Evolutionary conservation across 2,329 filamentous ascomycete species (phyloP), one percentile per base, ranked within the genome.

Genomic region (Aspergillus fructus): DNA sequence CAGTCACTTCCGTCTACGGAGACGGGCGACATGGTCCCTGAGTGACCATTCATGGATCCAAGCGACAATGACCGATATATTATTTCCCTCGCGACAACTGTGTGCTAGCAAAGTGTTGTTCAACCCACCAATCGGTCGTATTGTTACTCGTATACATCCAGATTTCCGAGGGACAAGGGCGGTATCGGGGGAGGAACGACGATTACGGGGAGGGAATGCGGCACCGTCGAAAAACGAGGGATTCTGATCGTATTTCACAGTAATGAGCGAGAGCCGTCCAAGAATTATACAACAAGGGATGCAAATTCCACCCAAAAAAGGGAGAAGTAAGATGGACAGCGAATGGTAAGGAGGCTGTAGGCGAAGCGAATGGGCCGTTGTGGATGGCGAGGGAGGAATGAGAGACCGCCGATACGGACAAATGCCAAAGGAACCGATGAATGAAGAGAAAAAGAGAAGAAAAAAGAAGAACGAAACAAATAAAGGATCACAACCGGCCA

Each of bases 1-100:
- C 89, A 94, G 74, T 94, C 91, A 80, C 87, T 92, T 74, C 88
- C 90, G 71, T 81, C 88, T 82, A 90, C 79, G 78, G 90, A 94
- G 74, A 91, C 84, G 71, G 91, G 90, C 71, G 91, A 93, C 74
- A 93, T 82, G 72, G 88, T 88, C 78, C 85, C 87, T 84, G 89
- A 87, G 78, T 84, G 85, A 73, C 81, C 83, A 80, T 85, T 90
- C 88, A 90, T 90, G 78, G 74, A 73, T 66, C 59, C 61, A 49
- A 59, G 58, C 42, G 51, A 56, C 53, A 55, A 56, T 58, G 47
- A 45, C 49, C 19, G 45, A 37, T 42, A 11, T 48, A 48, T 47
- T 54, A 54, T 48, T 50, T 47, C 33, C 43, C 47, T 47, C 34
- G 51, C 41, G 41, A 30, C 47, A 33, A 45, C 37, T 59, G 27